Evolutionary conservation across 352 stramenopile species (phyloP), one percentile per base, ranked within the genome.

Genomic region (Phytopythium chamaehyphon): DNA sequence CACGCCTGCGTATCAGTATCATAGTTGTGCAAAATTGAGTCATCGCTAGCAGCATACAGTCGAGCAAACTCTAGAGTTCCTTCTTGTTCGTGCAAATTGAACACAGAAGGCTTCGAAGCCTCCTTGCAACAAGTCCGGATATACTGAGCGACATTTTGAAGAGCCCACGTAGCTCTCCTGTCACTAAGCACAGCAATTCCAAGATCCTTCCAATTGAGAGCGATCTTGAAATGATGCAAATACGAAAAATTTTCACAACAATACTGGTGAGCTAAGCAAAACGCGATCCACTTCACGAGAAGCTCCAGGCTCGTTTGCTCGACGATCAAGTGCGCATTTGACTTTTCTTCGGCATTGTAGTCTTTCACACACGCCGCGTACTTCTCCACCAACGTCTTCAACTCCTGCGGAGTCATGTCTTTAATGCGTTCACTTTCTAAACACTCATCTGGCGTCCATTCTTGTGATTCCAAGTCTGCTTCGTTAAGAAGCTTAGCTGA

Each of bases 241-340:
- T 69, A 10, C 16, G 31, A 40, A 1, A 60, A 49, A 40, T 56
- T 38, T 0, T 19, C 2, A 0, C 51, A 47, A 19, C 58, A 69
- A 44, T 31, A 35, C 22, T 67, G 61, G 49, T 85, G 73, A 12
- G 54, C 64, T 1, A 83, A 45, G 26, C 69, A 76, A 53, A 76
- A 83, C 0, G 66, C 57, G 38, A 69, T 61, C 69, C 74, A 83
- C 15, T 65, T 52, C 10, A 81, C 45, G 11, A 85, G 26, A 40
- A 83, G 52, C 35, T 67, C 55, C 1, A 58, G 64, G 47, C 71
- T 83, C 5, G 50, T 61, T 31, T 79, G 63, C 37, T 79, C 65
- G 16, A 83, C 59, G 11, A 47, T 28, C 66, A 48, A 8, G 66
- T 15, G 7, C 49, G 58, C 3, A 53, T 61, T 22, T 50, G 51